Conservation (phyloP, 495 filamentous ascomycete species). For the Talaromyces liani region DNA sequence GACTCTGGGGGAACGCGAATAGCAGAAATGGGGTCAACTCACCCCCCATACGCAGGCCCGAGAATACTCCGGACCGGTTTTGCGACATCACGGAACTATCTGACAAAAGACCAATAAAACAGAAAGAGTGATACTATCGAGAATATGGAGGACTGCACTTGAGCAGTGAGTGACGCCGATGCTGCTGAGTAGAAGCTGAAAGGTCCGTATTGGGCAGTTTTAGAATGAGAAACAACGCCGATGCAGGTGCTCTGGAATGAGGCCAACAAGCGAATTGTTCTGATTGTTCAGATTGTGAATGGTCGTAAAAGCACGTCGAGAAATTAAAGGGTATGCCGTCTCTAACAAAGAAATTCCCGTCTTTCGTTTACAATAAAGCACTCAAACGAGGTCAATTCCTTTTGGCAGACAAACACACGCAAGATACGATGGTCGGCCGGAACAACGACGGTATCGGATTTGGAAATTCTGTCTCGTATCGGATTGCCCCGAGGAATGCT, state of each 20-base stretch:
- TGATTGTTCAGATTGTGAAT: not conserved
- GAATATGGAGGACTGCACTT: slow-evolving; percentile 39
- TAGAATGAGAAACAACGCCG: slow-evolving; percentile 19
- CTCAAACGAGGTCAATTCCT: not conserved
- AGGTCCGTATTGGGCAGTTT: slow-evolving; percentile 48
- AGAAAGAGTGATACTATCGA: slow-evolving; percentile 22
- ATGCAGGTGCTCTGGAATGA: slow-evolving; percentile 6
- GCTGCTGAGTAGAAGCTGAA: slow-evolving; percentile 17
- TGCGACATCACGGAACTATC: slow-evolving; percentile 53
- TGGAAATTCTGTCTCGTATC: not conserved
- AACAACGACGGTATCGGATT: not conserved
- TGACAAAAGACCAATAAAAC: slow-evolving; percentile 12
- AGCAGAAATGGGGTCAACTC: slow-evolving; percentile 24
- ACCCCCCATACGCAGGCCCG: slow-evolving; percentile 78
- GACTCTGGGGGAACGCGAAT: not conserved
- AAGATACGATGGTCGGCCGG: not conserved
- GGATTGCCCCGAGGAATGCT: slow-evolving; percentile 2
- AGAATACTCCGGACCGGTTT: slow-evolving; percentile 67
- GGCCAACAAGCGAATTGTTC: not conserved
- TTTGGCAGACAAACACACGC: not conserved
- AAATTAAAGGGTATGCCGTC: not conserved
- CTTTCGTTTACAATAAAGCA: not conserved
- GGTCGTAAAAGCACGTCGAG: not conserved
- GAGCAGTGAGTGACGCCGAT: slow-evolving; percentile 32
- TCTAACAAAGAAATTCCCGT: not conserved